Percentiles rank a stretch among this genome's conserved stretches.
Conservation (phyloP, 306 rosid genomes). For the Prosopis cineraria region DNA sequence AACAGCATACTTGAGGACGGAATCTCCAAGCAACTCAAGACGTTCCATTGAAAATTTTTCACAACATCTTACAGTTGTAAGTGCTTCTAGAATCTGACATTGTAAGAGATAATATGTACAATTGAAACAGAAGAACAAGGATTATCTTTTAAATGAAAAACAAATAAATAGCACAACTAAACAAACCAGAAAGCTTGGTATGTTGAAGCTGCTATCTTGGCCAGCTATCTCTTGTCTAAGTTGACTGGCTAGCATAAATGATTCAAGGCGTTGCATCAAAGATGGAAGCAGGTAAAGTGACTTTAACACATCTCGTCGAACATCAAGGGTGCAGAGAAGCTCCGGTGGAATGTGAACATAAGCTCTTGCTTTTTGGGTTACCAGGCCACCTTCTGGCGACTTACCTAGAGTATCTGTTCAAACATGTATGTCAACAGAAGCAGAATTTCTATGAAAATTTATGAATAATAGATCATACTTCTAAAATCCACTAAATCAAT, state of each 20-base stretch:
- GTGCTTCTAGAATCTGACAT: constrained; percentile 82
- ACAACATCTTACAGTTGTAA: constrained; percentile 75
- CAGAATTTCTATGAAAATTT: constrained; percentile 7
- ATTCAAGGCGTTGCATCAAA: constrained; percentile 79
- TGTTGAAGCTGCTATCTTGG: constrained; percentile 43
- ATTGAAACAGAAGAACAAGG: constrained; percentile 7
- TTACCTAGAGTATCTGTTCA: constrained; percentile 50
- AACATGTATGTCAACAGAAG: constrained; percentile 17
- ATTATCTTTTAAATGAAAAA: constrained; percentile 22
- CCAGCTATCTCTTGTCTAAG: constrained; percentile 74
- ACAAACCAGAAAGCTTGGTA: constrained; percentile 75
- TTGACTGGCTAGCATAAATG: constrained; percentile 86
- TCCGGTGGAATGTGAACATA: constrained; percentile 90
- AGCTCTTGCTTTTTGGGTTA: constrained; percentile 51
- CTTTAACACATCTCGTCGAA: constrained; percentile 62
- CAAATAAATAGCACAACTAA: constrained; percentile 12
- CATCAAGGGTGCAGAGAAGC: constrained; percentile 62
- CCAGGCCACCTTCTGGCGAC: constrained; percentile 39
- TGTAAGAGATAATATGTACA: constrained; percentile 28
- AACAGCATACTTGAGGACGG: constrained; percentile 78
- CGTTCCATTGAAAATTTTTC: constrained; percentile 93
- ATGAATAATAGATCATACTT: background rate
- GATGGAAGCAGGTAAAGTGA: constrained; percentile 87
- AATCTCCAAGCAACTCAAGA: constrained; percentile 95
- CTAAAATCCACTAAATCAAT: background rate